A percentile compares a stretch with the other conserved stretches of the same genome.
Conservation (phyloP, 169 alveolate species). For the Cryptosporidium meleagridis region DNA sequence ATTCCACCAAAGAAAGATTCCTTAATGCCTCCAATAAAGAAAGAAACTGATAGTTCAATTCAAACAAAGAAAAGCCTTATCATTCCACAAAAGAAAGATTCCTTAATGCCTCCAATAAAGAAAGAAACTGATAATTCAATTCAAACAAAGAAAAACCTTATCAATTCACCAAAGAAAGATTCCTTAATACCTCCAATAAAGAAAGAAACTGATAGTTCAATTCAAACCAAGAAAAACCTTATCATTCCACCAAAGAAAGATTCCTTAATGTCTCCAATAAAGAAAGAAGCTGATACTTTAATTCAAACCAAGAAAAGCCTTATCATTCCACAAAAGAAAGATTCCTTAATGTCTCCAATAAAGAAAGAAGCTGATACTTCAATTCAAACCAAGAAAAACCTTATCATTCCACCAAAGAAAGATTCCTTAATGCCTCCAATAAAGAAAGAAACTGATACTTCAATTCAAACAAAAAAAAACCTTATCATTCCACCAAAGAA, state of each 20-base stretch:
- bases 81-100: background rate
- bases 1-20: background rate
- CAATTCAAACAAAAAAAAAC: background rate
- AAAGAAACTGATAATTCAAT: no score
- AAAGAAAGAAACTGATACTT: background rate
- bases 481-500: background rate
- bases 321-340: background rate
- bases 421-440: background rate
- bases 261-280: no score
- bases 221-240: background rate
- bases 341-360: background rate
- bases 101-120: no score
- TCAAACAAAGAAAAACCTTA: background rate
- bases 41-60: no score
- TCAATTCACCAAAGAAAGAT: background rate
- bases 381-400: background rate
- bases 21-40: no score
- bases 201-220: no score
- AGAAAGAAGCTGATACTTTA: no score
- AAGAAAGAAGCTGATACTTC: background rate
- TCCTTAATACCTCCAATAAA: no score
- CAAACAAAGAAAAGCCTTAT: background rate
- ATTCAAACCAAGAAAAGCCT: background rate
- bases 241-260: background rate
- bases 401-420: background rate